Percentiles rank a stretch among this genome's conserved stretches.
phyloP scores from a whole-genome alignment of 345 rosid species.

The Mallotus nudiflorus region DNA sequence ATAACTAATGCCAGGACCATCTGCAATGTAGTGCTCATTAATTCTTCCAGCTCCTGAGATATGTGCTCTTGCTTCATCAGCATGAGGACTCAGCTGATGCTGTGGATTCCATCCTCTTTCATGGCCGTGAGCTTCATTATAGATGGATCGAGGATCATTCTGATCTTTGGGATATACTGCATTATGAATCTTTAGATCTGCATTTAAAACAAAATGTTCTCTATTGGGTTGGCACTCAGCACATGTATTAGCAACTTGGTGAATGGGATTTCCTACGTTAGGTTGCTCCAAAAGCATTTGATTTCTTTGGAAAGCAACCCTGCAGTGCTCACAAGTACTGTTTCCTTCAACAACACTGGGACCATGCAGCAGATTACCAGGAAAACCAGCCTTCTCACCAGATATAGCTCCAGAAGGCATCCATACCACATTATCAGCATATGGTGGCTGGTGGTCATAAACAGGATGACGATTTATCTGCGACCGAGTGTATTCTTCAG shows the following conservation, averaged over 20 bases:
- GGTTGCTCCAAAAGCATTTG: conserved; percentile 65
- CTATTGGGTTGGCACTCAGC: conserved; percentile 56
- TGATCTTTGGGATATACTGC: conserved; percentile 54
- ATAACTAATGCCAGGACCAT: conserved; percentile 61
- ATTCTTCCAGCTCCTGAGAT: conserved; percentile 61
- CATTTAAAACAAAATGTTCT: conserved; percentile 54
- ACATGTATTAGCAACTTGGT: conserved; percentile 43
- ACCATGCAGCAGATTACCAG: conserved; percentile 65
- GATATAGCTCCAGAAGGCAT: conserved; percentile 62
- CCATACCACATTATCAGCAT: conserved; percentile 69
- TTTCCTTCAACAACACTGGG: conserved; percentile 62
- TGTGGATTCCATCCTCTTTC: conserved; percentile 80
- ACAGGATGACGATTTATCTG: conserved; percentile 55
- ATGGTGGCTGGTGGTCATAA: conserved; percentile 57
- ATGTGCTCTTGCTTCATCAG: conserved; percentile 67
- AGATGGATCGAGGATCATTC: conserved; percentile 44
- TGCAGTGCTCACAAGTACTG: conserved; percentile 62
- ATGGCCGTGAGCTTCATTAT: conserved; percentile 51
- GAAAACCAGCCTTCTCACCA: conserved; percentile 72
- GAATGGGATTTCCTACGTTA: conserved; percentile 56
- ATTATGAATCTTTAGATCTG: conserved; percentile 57
- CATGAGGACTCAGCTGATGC: conserved; percentile 57
- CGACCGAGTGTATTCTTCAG: conserved; percentile 68
- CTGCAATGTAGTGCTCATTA: conserved; percentile 57
- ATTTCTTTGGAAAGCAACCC: conserved; percentile 54